phyloP scores from a whole-genome alignment of 305 asterid genomes.

The Striga hermonthica region DNA sequence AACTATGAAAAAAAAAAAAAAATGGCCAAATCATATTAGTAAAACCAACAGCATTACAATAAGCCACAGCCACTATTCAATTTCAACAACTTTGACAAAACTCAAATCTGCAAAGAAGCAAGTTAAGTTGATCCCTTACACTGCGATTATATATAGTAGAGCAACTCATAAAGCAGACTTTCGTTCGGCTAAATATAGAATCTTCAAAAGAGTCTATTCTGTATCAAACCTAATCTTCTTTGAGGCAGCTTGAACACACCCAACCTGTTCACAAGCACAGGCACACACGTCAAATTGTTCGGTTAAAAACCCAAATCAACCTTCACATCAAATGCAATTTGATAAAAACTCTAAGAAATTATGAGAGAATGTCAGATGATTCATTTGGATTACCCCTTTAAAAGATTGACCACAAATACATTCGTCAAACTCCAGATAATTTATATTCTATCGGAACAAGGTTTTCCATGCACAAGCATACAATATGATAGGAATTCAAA shows the following conservation, averaged over 20 bases:
- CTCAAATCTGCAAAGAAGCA: constrained; percentile 9
- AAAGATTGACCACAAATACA: too few relatives aligned
- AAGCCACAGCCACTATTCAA: neutral
- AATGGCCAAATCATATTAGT: too few relatives aligned
- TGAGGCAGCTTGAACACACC: constrained; percentile 36
- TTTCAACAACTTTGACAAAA: neutral
- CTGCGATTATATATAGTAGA: neutral
- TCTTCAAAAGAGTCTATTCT: constrained; percentile 22
- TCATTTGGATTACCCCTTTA: too few relatives aligned
- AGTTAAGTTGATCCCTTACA: neutral
- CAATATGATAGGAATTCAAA: neutral
- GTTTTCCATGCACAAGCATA: neutral
- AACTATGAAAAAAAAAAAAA: too few relatives aligned
- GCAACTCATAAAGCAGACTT: neutral
- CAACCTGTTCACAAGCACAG: constrained; percentile 37
- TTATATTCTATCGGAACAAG: neutral
- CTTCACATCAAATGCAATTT: neutral
- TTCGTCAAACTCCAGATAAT: too few relatives aligned
- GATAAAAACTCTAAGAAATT: neutral
- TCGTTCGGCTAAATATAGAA: neutral
- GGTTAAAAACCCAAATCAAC: neutral
- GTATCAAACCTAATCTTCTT: constrained; percentile 42
- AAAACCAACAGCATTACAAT: too few relatives aligned
- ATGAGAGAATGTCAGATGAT: too few relatives aligned
- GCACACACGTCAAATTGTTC: neutral